phyloP scores from a whole-genome alignment of 345 rosid genomes.

The Isatis tinctoria region DNA sequence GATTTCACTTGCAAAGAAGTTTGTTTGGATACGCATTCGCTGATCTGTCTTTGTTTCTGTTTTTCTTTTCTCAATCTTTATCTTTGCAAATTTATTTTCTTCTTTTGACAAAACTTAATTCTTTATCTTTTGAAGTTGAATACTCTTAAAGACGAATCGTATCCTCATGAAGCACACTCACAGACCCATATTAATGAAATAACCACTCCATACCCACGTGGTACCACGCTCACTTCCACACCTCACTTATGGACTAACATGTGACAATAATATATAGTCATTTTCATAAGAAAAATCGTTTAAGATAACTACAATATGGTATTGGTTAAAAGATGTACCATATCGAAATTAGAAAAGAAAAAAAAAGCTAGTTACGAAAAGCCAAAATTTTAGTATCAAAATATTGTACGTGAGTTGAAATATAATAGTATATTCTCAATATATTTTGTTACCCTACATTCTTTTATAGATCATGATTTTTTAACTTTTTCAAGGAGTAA shows the following conservation, averaged over 20 bases:
- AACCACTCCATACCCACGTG: conserved; percentile 20
- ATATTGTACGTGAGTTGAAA: background rate
- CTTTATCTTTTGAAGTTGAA: background rate
- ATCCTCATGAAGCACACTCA: background rate
- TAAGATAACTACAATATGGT: background rate
- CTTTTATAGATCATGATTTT: background rate
- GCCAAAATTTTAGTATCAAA: background rate
- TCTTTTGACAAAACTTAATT: background rate
- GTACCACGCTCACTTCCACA: conserved; percentile 21
- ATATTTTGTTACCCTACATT: background rate
- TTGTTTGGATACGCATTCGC: background rate
- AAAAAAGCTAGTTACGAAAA: background rate
- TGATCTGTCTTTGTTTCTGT: background rate
- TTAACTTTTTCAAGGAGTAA: too few species aligned
- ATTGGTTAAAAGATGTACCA: too few species aligned
- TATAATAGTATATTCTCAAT: background rate
- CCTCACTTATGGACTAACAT: background rate
- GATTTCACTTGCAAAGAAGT: background rate
- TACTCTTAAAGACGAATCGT: background rate
- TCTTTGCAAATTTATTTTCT: background rate
- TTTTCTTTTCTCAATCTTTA: background rate
- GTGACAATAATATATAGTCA: background rate
- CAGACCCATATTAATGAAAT: background rate
- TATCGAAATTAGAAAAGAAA: too few species aligned
- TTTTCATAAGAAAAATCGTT: background rate